Conservation (phyloP, 768 basidiomycete genomes). For the Boletus vinaceobasis region DNA sequence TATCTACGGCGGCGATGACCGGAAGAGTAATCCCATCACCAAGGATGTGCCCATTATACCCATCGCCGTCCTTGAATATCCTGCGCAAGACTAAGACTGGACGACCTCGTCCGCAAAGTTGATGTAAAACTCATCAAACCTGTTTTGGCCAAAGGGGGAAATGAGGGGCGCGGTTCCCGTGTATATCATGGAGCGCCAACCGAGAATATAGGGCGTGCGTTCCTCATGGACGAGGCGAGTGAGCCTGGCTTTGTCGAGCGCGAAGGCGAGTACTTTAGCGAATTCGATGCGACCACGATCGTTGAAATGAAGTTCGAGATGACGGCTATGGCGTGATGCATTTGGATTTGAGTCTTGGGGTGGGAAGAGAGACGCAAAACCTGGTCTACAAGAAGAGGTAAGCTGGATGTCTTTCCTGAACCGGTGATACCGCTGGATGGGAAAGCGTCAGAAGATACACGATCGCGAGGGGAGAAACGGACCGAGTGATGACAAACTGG, state of each 20-base stretch:
- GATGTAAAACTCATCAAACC: conserved; percentile 82
- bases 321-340: conserved; percentile 79
- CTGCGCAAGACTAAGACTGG: conserved; percentile 74
- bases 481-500: conserved; percentile 79
- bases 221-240: conserved; percentile 75
- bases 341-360: conserved; percentile 79
- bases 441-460: neutral
- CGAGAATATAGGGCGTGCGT: conserved; percentile 83
- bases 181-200: conserved; percentile 68
- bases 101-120: conserved; percentile 84
- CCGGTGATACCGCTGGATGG: conserved; percentile 75
- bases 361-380: conserved; percentile 79
- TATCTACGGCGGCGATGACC: conserved; percentile 70
- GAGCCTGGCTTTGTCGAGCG: conserved; percentile 86
- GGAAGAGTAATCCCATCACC: conserved; percentile 70
- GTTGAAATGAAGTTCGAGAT: conserved; percentile 83
- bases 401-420: conserved; percentile 78
- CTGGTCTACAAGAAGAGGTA: conserved; percentile 74
- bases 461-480: conserved; percentile 21
- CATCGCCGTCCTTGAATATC: conserved; percentile 67
- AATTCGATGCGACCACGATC: conserved; percentile 71
- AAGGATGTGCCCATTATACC: conserved; percentile 57
- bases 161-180: conserved; percentile 64
- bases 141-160: conserved; percentile 73
- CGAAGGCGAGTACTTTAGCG: conserved; percentile 78